A percentile compares a stretch with the other conserved stretches of the same genome.
These are phyloP conservation scores for Zymoseptoria passerinii DNA, from an alignment of 2,329 filamentous ascomycete genomes.

Conservation along the genomic window DNA sequence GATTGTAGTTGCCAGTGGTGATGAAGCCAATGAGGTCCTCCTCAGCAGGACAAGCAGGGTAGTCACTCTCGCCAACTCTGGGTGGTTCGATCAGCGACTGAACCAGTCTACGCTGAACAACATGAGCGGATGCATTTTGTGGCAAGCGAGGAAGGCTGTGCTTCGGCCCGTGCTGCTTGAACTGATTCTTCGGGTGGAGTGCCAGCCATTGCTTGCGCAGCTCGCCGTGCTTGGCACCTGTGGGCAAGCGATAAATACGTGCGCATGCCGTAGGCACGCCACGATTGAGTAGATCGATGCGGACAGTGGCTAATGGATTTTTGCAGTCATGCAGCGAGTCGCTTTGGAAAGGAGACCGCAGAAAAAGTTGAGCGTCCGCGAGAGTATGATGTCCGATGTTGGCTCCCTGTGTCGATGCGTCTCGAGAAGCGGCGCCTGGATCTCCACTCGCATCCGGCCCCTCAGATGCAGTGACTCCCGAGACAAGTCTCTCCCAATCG, in stretches of 20 bases:
- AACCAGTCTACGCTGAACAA: slow-evolving; percentile 36
- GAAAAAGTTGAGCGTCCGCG: background rate
- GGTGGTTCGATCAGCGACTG: slow-evolving; percentile 39
- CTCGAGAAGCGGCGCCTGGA: background rate
- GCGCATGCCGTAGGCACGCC: slow-evolving; percentile 66
- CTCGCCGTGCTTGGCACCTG: slow-evolving; percentile 28
- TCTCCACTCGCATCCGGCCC: background rate
- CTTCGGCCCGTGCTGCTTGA: slow-evolving; percentile 21
- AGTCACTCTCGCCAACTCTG: slow-evolving; percentile 29
- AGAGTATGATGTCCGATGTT: background rate
- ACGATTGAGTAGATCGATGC: slow-evolving; percentile 58
- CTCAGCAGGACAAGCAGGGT: slow-evolving; percentile 63
- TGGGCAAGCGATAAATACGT: slow-evolving; percentile 79
- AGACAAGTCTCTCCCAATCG: slow-evolving; percentile 68
- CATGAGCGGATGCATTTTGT: slow-evolving; percentile 34
- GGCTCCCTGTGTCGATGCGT: background rate
- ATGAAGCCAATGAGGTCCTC: slow-evolving; percentile 82
- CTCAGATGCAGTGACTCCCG: background rate
- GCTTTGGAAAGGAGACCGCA: background rate
- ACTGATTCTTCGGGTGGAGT: slow-evolving; percentile 34
- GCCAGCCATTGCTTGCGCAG: slow-evolving; percentile 66
- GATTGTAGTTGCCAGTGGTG: slow-evolving; percentile 74
- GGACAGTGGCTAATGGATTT: slow-evolving; percentile 49
- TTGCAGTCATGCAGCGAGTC: slow-evolving; percentile 21
- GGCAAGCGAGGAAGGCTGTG: slow-evolving; percentile 19